Evolutionary conservation across 2,329 filamentous ascomycete genomes (phyloP), one percentile per base, ranked within the genome.

Genomic region (Cordyceps javanica): DNA sequence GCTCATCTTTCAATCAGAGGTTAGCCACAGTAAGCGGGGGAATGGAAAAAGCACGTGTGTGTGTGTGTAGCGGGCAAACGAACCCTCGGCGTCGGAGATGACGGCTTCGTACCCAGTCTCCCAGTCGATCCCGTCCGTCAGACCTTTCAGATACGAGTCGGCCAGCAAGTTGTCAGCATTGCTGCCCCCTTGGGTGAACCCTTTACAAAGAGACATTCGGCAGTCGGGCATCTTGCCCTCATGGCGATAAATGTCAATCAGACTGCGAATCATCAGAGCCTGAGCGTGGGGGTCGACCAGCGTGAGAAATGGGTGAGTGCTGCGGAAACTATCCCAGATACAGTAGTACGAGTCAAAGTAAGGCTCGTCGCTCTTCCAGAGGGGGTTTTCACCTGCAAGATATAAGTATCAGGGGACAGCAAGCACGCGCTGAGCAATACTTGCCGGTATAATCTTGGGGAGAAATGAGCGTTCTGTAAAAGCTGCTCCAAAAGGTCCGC

Each of bases 321-420:
- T 86, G 26, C 88, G 75, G 64, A 88, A 90, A 0, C 82, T 87
- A 67, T 91, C 88, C 88, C 88, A 91, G 34, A 91, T 89, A 64
- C 78, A 81, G 64, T 81, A 81, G 61, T 77, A 82, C 44, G 85
- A 89, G 67, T 90, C 88, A 66, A 84, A 91, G 65, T 90, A 91
- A 0, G 88, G 88, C 68, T 90, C 87, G 0, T 77, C 74, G 41
- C 84, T 87, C 41, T 84, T 69, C 88, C 88, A 91, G 0, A 87
- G 70, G 11, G 82, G 85, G 60, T 90, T 91, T 65, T 91, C 88
- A 1, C 86, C 87, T 81, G 65, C 87, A 85, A 0, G 82, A 84
- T 0, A 85, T 85, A 34, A 88, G 79, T n/a, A 88, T 62, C 84
- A 83, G 64, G 87, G 68, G 64, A 30, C 26, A 19, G 9, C n/a